Conservation (phyloP, 2,329 filamentous ascomycete species). For the Stachybotrys echinatus region DNA sequence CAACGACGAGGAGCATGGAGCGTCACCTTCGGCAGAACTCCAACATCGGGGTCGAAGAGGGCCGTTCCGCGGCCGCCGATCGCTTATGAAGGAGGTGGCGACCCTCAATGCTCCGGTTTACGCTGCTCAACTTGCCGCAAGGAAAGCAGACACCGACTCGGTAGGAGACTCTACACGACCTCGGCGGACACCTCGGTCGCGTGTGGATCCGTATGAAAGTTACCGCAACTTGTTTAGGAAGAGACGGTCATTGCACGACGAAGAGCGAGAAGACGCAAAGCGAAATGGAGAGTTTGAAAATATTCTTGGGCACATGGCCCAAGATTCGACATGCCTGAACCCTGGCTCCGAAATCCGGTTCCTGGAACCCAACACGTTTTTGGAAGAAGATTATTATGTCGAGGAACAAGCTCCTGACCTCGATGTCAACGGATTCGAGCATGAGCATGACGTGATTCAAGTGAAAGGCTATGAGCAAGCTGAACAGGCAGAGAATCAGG, state of each 20-base stretch:
- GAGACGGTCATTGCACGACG: neutral
- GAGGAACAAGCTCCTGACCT: neutral
- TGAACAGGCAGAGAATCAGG: no score
- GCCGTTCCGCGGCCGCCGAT: constrained; percentile 25
- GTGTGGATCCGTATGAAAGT: neutral
- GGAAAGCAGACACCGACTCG: constrained; percentile 16
- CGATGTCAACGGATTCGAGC: neutral
- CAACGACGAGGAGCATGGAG: neutral
- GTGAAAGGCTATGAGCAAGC: neutral
- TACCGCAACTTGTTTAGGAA: neutral
- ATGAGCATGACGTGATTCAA: neutral
- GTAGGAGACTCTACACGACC: constrained; percentile 1
- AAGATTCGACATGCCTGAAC: neutral
- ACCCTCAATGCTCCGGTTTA: constrained; percentile 48
- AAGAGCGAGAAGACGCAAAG: neutral
- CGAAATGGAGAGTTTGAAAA: neutral
- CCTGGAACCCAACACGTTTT: constrained; percentile 34
- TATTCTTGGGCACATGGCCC: neutral
- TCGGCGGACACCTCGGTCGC: neutral
- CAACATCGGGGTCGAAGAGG: neutral
- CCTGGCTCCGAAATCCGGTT: constrained; percentile 21
- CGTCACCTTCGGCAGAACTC: neutral
- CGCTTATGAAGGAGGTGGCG: constrained; percentile 38
- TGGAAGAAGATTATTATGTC: constrained; percentile 23
- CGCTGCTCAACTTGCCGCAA: constrained; percentile 29